Evolutionary conservation across 2,329 filamentous ascomycete species (phyloP), one percentile per base, ranked within the genome.

Genomic region (Stagonosporopsis chrysanthemi): DNA sequence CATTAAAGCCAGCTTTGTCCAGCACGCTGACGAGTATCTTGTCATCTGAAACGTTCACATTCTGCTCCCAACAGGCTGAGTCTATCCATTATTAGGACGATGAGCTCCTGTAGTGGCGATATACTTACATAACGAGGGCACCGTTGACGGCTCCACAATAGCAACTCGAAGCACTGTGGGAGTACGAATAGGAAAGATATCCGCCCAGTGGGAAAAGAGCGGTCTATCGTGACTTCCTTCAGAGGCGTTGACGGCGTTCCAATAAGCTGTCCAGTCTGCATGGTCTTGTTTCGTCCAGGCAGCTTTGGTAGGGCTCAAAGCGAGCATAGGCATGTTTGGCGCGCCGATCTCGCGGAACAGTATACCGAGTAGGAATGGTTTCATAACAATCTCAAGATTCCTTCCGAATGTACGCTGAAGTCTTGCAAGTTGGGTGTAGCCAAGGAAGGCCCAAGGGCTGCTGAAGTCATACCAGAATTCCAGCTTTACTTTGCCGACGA

Each of bases 391-490:
- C 22, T 72, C 58, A 6, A 75, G 53, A 1, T 58, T 43, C 0
- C 53, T 17, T 0, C 69, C 69, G 52, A 76, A 76, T 1, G 51
- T 65, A 7, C 62, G 56, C 43, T 70, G 62, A 1, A 76, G 46
- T 4, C 71, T 53, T 3, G 67, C 56, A 1, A 76, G 61, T 33
- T 75, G 73, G 1, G 71, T 71, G 58, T 71, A 75, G 8, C 70
- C 73, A 2, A 76, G 43, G 43, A 73, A 75, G 0, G 71, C 72
- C 73, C 73, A 75, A 0, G 73, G 73, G 35, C 64, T 69, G 42
- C 68, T 71, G 48, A 75, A 76, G 22, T 75, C 73, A 46, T 65
- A 75, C 73, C 72, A 75, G 29, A 75, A 75, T 28, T 75, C 68
- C 1, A 76, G 9, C 31, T 56, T 67, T 1, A 65, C 58, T 41